Evolutionary conservation across 768 basidiomycete species (phyloP), one percentile per base, ranked within the genome.

Genomic region (Paxillus rubicundulus): DNA sequence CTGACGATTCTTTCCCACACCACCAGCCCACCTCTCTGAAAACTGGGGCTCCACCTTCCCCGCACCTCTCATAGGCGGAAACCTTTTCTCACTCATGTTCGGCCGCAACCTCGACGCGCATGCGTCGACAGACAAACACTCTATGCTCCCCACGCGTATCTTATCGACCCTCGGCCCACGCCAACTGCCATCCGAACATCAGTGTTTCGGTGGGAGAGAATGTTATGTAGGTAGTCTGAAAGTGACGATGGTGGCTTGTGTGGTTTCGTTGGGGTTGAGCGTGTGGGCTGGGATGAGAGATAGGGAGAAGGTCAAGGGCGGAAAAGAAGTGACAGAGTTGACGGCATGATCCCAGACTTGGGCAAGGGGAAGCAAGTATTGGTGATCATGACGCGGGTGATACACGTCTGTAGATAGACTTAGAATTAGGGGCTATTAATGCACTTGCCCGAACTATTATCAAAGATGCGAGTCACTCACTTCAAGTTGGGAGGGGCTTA

Each of bases 21-120:
- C 8, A 21, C 14, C 57, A 86, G 84, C 75, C 12, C 86, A 87
- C 63, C 87, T 89, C 59, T 85, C 85, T 1, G 86, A 93, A 72
- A 94, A 94, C 69, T 92, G 86, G 87, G 92, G 92, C 9, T 89
- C 80, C 62, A 74, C 88, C 21, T 81, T 82, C 17, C 70, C 91
- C 43, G 80, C 88, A 1, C 90, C 93, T 1, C 70, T 92, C 49
- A n/a, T 85, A 6, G 89, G 86, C 4, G 87, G 87, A 0, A 95
- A 94, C 70, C 42, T 93, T 1, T 89, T 92, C 67, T 92, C 90
- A n/a, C 59, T 95, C 47, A 73, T 85, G 40, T 95, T 94, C 60
- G 93, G 93, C 6, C 76, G 74, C 44, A 87, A 90, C 58, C 77
- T 93, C 30, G 93, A 96, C 58, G 75, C 84, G 3, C 89, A 95